Evolutionary conservation across 352 stramenopile species (phyloP).

Genomic region (Thalassiosira allenii): DNA sequence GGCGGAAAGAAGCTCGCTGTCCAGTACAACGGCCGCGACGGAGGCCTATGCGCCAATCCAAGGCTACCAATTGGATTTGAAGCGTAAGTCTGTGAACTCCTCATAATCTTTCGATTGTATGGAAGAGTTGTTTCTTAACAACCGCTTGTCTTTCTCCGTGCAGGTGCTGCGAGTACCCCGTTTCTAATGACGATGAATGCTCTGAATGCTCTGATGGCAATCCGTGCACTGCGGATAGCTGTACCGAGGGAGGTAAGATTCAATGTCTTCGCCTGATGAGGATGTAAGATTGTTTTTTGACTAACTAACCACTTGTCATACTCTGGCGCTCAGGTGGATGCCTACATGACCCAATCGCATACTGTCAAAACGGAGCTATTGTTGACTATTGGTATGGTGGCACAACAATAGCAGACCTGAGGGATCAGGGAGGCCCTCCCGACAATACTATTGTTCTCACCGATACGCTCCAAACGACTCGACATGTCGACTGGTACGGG

Average conservation of each 20-base stretch:
- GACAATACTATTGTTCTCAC: not conserved
- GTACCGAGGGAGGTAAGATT: constrained; percentile 21
- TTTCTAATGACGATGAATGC: not conserved
- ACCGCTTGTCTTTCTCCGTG: too few species aligned
- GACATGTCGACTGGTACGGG: not conserved
- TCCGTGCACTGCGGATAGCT: constrained; percentile 4
- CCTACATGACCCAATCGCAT: too few species aligned
- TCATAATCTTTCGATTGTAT: too few species aligned
- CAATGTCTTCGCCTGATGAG: too few species aligned
- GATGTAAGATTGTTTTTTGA: too few species aligned
- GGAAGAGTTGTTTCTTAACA: too few species aligned
- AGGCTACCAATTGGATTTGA: constrained; percentile 18
- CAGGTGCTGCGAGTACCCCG: not conserved
- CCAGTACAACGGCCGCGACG: not conserved
- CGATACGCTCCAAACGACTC: not conserved
- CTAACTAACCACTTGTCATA: too few species aligned
- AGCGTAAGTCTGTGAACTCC: too few species aligned
- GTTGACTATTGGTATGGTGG: not conserved
- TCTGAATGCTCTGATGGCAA: constrained; percentile 12
- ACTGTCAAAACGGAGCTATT: too few species aligned
- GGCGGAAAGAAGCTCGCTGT: constrained; percentile 9
- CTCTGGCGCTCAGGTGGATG: too few species aligned
- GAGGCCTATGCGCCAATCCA: constrained; percentile 2
- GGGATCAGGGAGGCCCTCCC: not conserved
- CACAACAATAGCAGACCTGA: not conserved